Conservation (phyloP, 441 rosid species). For the Corymbia citriodora region DNA sequence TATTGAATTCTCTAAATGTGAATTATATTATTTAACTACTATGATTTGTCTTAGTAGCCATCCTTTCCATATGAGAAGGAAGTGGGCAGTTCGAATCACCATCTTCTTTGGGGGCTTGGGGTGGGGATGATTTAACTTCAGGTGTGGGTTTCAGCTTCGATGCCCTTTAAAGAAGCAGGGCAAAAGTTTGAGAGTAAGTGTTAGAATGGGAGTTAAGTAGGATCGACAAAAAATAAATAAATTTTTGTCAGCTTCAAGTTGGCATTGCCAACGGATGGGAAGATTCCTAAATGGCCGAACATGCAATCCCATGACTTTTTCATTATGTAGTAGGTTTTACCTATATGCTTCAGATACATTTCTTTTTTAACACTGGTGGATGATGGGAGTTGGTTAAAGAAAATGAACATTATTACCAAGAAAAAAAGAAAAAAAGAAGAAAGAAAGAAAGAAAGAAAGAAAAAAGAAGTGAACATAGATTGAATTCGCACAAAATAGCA, state of each 20-base stretch:
- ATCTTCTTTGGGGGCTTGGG: too few species aligned
- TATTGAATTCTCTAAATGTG: not conserved
- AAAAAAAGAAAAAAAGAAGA: not conserved
- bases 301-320: not conserved
- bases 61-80: too few species aligned
- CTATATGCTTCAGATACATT: not conserved
- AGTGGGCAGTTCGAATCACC: too few species aligned
- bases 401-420: not conserved
- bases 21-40: not conserved
- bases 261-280: not conserved
- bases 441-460: not conserved
- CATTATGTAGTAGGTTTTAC: not conserved
- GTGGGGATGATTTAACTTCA: too few species aligned
- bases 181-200: too few species aligned
- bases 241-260: not conserved
- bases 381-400: not conserved
- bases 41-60: too few species aligned
- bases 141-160: too few species aligned
- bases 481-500: not conserved
- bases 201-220: too few species aligned
- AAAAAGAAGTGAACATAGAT: not conserved
- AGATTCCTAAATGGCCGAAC: not conserved
- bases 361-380: not conserved
- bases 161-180: too few species aligned
- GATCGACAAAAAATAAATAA: too few species aligned